Evolutionary conservation across 306 rosid species (phyloP).

Genomic region (Sicyos baderoa): DNA sequence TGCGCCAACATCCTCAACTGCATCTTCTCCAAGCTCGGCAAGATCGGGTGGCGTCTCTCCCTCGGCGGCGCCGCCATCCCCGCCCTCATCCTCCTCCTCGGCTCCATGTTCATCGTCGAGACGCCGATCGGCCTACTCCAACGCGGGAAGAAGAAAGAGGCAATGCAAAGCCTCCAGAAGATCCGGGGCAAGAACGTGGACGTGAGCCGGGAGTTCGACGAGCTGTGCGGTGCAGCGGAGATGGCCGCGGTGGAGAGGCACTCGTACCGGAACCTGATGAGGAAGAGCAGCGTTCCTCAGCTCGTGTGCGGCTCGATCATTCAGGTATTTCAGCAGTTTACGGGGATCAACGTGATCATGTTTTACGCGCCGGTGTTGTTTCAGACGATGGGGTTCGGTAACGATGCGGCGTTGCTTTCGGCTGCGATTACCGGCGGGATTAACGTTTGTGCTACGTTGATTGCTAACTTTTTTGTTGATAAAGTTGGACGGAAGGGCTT

Average conservation of each 20-base stretch:
- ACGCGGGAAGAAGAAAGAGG: conserved; percentile 23
- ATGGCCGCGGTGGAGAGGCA: conserved; percentile 5
- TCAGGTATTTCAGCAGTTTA: conserved; percentile 32
- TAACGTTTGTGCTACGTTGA: conserved; percentile 16
- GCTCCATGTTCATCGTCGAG: conserved; percentile 19
- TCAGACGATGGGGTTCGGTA: conserved; percentile 30
- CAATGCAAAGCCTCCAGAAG: background rate
- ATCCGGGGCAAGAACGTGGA: conserved; percentile 22
- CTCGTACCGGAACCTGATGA: conserved; percentile 19
- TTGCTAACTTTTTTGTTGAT: conserved; percentile 25
- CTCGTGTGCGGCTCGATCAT: conserved; percentile 10
- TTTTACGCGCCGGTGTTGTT: conserved; percentile 34
- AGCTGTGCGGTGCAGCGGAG: conserved; percentile 15
- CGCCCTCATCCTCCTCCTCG: conserved; percentile 19
- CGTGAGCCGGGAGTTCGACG: conserved; percentile 21
- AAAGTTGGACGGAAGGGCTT: conserved; percentile 23
- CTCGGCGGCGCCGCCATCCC: conserved; percentile 26
- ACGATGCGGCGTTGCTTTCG: conserved; percentile 22
- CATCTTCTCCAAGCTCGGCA: conserved; percentile 7
- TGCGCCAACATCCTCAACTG: conserved; percentile 27
- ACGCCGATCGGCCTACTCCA: conserved; percentile 30
- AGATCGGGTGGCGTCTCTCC: conserved; percentile 27
- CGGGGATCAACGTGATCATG: conserved; percentile 35
- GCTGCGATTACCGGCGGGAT: conserved; percentile 26
- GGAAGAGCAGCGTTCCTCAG: conserved; percentile 18